Evolutionary conservation across 352 stramenopile genomes (phyloP).

Genomic region (Phytophthora sansomeana): DNA sequence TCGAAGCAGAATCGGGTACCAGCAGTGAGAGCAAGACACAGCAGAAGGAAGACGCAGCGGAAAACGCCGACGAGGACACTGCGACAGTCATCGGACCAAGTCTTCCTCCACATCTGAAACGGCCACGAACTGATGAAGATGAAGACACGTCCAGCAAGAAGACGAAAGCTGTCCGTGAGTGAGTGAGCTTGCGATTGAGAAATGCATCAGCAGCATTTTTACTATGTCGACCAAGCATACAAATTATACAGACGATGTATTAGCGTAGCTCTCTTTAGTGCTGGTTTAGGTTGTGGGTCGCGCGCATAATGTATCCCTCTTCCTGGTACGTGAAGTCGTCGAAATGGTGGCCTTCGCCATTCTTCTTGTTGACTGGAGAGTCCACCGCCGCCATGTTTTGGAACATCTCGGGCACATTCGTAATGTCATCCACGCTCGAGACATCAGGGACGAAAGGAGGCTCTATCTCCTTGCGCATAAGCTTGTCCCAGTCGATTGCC

Average conservation of each 20-base stretch:
- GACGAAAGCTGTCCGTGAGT: conserved; percentile 20
- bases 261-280: conserved; percentile 35
- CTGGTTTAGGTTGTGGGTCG: conserved; percentile 29
- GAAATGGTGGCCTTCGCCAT: conserved; percentile 86
- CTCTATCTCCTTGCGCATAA: conserved; percentile 86
- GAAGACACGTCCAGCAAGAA: conserved; percentile 27
- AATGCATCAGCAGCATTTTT: neutral
- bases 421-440: conserved; percentile 82
- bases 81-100: conserved; percentile 33
- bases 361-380: conserved; percentile 90
- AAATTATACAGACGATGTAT: conserved; percentile 44
- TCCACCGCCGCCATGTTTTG: conserved; percentile 91
- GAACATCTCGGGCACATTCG: conserved; percentile 92
- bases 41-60: conserved; percentile 3
- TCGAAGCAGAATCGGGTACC: neutral
- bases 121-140: conserved; percentile 9
- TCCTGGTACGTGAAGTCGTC: conserved; percentile 92
- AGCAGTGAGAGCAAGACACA: conserved; percentile 3
- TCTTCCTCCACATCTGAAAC: conserved; percentile 42
- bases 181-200: conserved; percentile 8
- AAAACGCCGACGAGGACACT: neutral
- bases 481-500: conserved; percentile 86
- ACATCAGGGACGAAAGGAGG: conserved; percentile 86
- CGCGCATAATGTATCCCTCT: conserved; percentile 66
- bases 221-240: neutral